Base-by-base conservation (phyloP, 2,329 filamentous ascomycete genomes). In the Phyllachora maydis region DNA sequence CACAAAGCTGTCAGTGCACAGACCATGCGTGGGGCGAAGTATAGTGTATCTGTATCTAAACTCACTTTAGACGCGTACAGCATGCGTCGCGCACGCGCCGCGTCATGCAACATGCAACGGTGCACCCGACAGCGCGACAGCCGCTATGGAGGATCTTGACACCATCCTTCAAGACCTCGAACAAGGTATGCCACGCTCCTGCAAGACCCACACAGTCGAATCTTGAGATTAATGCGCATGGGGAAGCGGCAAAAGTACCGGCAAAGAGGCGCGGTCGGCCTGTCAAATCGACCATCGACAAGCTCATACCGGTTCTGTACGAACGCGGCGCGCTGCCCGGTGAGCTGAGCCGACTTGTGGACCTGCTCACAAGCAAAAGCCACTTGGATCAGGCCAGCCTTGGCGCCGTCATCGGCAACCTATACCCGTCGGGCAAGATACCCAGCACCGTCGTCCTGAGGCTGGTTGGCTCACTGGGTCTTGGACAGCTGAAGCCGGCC, bases 321-420 rank as follows among this genome's bases (percentile, higher is more conserved):
- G 66, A 74, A 30, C 52, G 60, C 27, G 81, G 81, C 6, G 54
- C 88, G 24, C 50, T 66, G 19, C 54, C 61, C 5, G 50, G 58
- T 18, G 56, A 63, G 14, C 55, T 90, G 23, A 49, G 56, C 26
- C 54, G 59, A 25, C 52, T 90, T 16, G 49, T 88, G 32, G 60
- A 70, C 28, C 53, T 85, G 26, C 46, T 79, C 32, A 71, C 70
- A 11, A 52, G 54, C 12, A 68, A 68, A 22, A 76, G 58, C 34
- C 54, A 71, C 34, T 59, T 91, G 12, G 78, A 88, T 42, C 81
- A 88, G 45, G 68, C 68, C 14, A 81, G 69, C 33, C 56, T 73
- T 14, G 68, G 63, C 9, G 62, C 56, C 14, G 52, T 90, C 23
- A 47, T 81, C 35, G 76, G 70, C 32, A 77, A 74, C 29, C 50